Conservation (phyloP, 305 asterid species). For the Rubia peregrina region DNA sequence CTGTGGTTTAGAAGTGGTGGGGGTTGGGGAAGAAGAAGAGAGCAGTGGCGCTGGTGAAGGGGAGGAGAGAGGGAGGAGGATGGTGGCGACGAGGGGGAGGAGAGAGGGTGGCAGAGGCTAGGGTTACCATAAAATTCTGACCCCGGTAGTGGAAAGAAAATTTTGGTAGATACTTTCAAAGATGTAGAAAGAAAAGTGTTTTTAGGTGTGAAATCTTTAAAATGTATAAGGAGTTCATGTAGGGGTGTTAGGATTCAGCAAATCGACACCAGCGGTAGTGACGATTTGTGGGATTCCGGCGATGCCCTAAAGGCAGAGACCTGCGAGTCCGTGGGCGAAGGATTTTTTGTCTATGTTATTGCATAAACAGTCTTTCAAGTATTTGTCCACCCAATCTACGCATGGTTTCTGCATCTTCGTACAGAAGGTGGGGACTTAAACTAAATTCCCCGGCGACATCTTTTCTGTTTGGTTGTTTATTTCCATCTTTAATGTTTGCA, state of each 20-base stretch:
- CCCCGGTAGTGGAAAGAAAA: conserved; percentile 31
- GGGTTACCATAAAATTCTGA: conserved; percentile 20
- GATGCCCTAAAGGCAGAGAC: conserved; percentile 72
- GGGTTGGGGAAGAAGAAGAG: too few relatives aligned
- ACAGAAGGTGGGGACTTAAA: conserved; percentile 28
- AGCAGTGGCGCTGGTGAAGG: too few relatives aligned
- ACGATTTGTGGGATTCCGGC: conserved; percentile 94
- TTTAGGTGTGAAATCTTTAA: conserved; percentile 17
- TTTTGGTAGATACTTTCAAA: conserved; percentile 22
- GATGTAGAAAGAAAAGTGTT: conserved; percentile 30
- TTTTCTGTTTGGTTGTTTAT: background rate
- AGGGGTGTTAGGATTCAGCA: conserved; percentile 16
- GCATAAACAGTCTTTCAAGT: conserved; percentile 80
- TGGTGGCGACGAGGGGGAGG: too few relatives aligned
- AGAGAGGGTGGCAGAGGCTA: too few relatives aligned
- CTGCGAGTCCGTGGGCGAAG: conserved; percentile 58
- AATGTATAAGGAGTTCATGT: conserved; percentile 18
- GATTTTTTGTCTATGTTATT: conserved; percentile 50
- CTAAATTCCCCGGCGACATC: conserved; percentile 13
- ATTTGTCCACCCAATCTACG: conserved; percentile 51
- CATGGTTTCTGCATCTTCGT: conserved; percentile 49
- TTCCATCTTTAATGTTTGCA: background rate
- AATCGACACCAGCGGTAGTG: conserved; percentile 29
- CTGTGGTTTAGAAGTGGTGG: too few relatives aligned
- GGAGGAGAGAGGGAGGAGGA: too few relatives aligned